Base-by-base conservation (phyloP, 2,329 filamentous ascomycete species). In the Cercospora citrullina region DNA sequence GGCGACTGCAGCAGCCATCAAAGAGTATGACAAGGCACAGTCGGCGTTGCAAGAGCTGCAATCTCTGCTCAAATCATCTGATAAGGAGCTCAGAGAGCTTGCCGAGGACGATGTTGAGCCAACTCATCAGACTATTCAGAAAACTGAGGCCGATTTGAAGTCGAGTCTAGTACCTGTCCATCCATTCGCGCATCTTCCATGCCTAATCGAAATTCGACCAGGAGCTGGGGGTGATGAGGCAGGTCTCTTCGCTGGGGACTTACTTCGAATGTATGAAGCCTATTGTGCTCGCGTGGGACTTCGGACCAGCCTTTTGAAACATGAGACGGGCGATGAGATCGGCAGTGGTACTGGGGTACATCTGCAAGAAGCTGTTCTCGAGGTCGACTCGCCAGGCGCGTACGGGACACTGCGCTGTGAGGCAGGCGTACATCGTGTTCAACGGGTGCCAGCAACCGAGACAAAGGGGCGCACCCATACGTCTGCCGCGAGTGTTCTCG, bases 161-260 rank as follows among this genome's bases (percentile, higher is more conserved):
- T 87, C 86, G 23, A 89, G 91, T 57, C 85, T 99, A 63, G 91
- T 96, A 16, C 95, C 95, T 0, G 87, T 89, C 48, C 94, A 99
- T 78, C 92, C 94, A 2, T 99, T 97, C 77, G 92, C 92, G 33
- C 87, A 93, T 70, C 86, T 98, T 73, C 93, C 94, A 63, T 98
- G 94, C 79, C 86, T 99, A 71, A 81, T 99, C 51, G 95, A 99
- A 81, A 91, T 99, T 68, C 88, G 94, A 0, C 95, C 95, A 0
- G 95, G 95, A 0, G 94, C 93, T 0, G 95, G 95, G 42, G 95
- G 95, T 2, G 89, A 93, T 66, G 95, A 99, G 81, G 94, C 94
- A 2, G 89, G 92, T 0, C 89, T 97, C 70, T 99, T 99, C 74
- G 93, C 94, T 12, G 91, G 91, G 64, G 89, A 95, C 63, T 81